Conservation (phyloP, 768 basidiomycete genomes). For the Trametes punicea region DNA sequence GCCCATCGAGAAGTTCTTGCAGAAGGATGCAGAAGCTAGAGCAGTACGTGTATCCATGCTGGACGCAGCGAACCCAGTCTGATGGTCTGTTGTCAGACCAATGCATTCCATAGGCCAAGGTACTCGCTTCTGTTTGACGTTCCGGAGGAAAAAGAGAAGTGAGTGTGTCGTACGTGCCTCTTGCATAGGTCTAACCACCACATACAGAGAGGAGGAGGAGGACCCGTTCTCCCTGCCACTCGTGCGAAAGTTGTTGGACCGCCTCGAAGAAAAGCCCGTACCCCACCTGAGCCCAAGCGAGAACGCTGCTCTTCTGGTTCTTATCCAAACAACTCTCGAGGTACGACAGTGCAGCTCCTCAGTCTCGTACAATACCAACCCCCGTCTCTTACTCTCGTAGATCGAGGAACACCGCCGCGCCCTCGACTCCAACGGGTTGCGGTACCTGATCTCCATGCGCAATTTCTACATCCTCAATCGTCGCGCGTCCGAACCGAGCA, state of each 20-base stretch:
- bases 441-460: conserved; percentile 90
- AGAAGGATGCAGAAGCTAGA: conserved; percentile 26
- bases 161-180: conserved; percentile 24
- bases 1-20: conserved; percentile 55
- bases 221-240: conserved; percentile 58
- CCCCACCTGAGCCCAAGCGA: conserved; percentile 77
- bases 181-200: neutral
- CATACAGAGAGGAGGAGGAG: conserved; percentile 47
- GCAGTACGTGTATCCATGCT: conserved; percentile 4
- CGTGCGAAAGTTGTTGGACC: conserved; percentile 58
- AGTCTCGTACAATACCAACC: neutral
- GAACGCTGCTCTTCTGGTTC: conserved; percentile 75
- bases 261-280: conserved; percentile 58
- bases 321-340: conserved; percentile 86
- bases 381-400: conserved; percentile 3
- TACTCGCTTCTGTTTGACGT: conserved; percentile 56
- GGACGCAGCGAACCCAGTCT: neutral
- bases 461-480: conserved; percentile 85
- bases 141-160: conserved; percentile 45
- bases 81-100: neutral
- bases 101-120: conserved; percentile 31
- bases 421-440: conserved; percentile 86
- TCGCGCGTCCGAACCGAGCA: conserved; percentile 50
- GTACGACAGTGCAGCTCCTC: conserved; percentile 45
- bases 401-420: conserved; percentile 83